Conservation (phyloP, 352 stramenopile genomes). For the Elongisporangium senticosum region DNA sequence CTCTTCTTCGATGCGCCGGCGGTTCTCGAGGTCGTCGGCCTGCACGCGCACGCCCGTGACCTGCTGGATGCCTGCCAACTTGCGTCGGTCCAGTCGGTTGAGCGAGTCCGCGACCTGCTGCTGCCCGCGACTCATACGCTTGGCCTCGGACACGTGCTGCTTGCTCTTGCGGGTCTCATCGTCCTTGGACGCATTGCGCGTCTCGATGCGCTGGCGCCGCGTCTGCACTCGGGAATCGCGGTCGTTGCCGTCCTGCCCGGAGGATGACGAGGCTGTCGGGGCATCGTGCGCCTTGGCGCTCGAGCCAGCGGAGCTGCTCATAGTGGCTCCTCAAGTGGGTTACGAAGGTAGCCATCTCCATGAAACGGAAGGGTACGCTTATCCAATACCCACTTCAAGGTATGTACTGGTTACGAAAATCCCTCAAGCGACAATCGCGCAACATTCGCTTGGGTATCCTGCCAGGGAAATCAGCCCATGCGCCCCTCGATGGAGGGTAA, state of each 20-base stretch:
- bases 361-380: background rate
- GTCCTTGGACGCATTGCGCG: conserved; percentile 72
- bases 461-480: background rate
- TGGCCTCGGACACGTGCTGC: conserved; percentile 49
- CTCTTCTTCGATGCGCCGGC: conserved; percentile 88
- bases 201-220: conserved; percentile 67
- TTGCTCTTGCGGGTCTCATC: conserved; percentile 75
- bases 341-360: background rate
- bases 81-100: conserved; percentile 70
- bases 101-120: conserved; percentile 76
- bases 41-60: conserved; percentile 90
- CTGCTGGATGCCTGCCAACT: conserved; percentile 78
- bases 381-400: background rate
- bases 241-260: conserved; percentile 26
- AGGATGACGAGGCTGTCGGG: background rate
- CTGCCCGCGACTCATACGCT: conserved; percentile 61
- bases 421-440: background rate
- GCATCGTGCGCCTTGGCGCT: background rate
- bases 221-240: conserved; percentile 57
- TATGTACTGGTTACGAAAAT: background rate
- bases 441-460: background rate
- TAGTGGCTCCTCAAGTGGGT: background rate
- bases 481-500: background rate
- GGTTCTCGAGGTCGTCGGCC: conserved; percentile 87
- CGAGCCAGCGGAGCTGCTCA: background rate